Conservation (phyloP, 257 asterid species). For the Anisodus tanguticus region DNA sequence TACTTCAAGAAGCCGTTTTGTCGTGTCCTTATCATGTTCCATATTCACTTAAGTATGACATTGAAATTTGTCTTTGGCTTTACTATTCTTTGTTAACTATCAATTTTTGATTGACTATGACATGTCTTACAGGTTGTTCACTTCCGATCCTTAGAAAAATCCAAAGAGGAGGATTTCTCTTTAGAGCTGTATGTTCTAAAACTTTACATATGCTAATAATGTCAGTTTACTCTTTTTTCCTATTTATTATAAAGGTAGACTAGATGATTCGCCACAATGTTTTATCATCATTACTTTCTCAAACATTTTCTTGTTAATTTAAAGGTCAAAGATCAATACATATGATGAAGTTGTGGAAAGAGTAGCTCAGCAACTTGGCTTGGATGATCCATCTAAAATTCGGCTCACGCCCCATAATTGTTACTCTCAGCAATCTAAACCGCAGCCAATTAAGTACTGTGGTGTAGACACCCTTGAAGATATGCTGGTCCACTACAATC, state of each 20-base stretch:
- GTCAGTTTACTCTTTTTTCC: not conserved
- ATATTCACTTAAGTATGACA: not conserved
- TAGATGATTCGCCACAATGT: not conserved
- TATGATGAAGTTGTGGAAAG: slow-evolving; percentile 95
- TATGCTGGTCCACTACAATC: slow-evolving; percentile 98
- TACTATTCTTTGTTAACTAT: not conserved
- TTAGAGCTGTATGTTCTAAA: slow-evolving; percentile 79
- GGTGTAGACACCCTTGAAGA: slow-evolving; percentile 80
- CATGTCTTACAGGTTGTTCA: slow-evolving; percentile 69
- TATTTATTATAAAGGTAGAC: not conserved
- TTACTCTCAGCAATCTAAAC: slow-evolving; percentile 97
- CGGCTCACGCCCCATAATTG: slow-evolving; percentile 98
- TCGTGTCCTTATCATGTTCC: not conserved
- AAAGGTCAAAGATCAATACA: slow-evolving; percentile 82
- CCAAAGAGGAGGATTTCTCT: slow-evolving; percentile 87
- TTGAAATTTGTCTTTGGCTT: not conserved
- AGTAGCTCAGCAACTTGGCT: slow-evolving; percentile 79
- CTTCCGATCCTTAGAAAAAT: slow-evolving; percentile 83
- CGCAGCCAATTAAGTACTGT: slow-evolving; percentile 80
- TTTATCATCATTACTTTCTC: slow-evolving; percentile 22
- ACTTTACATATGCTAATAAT: slow-evolving; percentile 15
- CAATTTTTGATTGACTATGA: slow-evolving; percentile 3
- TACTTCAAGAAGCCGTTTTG: not conserved
- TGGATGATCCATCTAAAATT: slow-evolving; percentile 91
- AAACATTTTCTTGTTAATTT: slow-evolving; percentile 33